Base-by-base conservation (phyloP, 495 filamentous ascomycete species). In the Penicillium simplicissimum region DNA sequence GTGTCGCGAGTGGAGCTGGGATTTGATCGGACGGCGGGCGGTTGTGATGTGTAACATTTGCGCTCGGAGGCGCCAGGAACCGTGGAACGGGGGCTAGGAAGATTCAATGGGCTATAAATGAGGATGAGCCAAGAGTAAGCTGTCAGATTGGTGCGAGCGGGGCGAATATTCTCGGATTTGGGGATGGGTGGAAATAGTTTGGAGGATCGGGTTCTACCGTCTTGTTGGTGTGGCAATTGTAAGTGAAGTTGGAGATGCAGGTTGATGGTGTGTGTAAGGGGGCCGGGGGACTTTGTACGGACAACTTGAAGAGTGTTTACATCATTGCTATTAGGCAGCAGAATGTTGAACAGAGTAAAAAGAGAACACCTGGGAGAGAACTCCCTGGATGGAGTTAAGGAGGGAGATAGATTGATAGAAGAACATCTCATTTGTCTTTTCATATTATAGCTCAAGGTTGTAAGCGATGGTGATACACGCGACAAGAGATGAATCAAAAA, bases 41-140 rank as follows among this genome's bases (percentile, higher is more conserved):
- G 54, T 65, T 67, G 69, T 72, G 69, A 72, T 72, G 58, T 72
- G 67, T 72, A 72, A 70, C 57, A 70, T 70, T 65, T 17, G 23
- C 42, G 23, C 17, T 19, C 47, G 17, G 60, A 38, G n/a, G 28
- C 9, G 9, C 49, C 36, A 65, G 51, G 61, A 64, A 63, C 64
- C 55, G 34, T 56, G 60, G 59, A 60, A 60, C 47, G 25, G 23
- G 17, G 48, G 8, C 31, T 36, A 64, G 54, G 31, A 59, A 62
- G 51, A 61, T 62, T 48, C 54, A 52, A 65, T 62, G 45, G 59
- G n/a, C 42, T 56, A 8, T 34, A 31, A 38, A 15, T 14, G 28
- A 49, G 23, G 51, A 53, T 37, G 33, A 6, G 33, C 51, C 31
- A 53, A 34, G 33, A 37, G 25, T 36, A 28, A 28, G 51, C 25